Percentiles rank a stretch among this genome's conserved stretches.
phyloP scores from a whole-genome alignment of 225 moss, liverwort and hornwort species.

The Bryoerythrophyllum caledonicum region DNA sequence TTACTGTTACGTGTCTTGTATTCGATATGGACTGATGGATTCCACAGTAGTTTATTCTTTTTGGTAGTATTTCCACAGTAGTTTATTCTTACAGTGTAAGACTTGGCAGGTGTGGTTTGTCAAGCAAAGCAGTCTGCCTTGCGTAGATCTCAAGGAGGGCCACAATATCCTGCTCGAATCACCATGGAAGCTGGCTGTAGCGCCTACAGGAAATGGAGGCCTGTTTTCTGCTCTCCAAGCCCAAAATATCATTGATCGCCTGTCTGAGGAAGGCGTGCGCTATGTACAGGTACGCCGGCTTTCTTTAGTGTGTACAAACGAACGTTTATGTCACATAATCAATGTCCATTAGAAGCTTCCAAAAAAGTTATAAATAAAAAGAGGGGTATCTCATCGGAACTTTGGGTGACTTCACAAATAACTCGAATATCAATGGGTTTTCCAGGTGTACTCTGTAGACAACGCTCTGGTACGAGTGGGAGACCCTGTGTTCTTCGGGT shows the following conservation, averaged over 20 bases:
- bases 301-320: not conserved
- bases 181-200: constrained; percentile 77
- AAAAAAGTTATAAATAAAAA: no score
- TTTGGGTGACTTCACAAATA: no score
- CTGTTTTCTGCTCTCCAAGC: constrained; percentile 66
- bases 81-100: constrained; percentile 21
- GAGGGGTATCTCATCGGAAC: no score
- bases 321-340: not conserved
- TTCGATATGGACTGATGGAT: constrained; percentile 23
- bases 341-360: no score
- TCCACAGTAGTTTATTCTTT: no score
- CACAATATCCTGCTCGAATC: constrained; percentile 71
- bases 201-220: constrained; percentile 89
- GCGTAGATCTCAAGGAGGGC: constrained; percentile 49
- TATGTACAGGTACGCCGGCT: constrained; percentile 73
- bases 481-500: constrained; percentile 96
- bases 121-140: constrained; percentile 86
- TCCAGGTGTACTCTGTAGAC: constrained; percentile 85
- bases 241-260: constrained; percentile 53
- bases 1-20: not conserved
- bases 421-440: constrained; percentile 4
- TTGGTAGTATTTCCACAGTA: no score
- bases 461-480: constrained; percentile 82
- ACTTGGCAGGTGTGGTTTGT: constrained; percentile 85
- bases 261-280: constrained; percentile 65